Evolutionary conservation across 441 rosid species (phyloP), one percentile per base, ranked within the genome.

Genomic region (Macaranga tanarius): DNA sequence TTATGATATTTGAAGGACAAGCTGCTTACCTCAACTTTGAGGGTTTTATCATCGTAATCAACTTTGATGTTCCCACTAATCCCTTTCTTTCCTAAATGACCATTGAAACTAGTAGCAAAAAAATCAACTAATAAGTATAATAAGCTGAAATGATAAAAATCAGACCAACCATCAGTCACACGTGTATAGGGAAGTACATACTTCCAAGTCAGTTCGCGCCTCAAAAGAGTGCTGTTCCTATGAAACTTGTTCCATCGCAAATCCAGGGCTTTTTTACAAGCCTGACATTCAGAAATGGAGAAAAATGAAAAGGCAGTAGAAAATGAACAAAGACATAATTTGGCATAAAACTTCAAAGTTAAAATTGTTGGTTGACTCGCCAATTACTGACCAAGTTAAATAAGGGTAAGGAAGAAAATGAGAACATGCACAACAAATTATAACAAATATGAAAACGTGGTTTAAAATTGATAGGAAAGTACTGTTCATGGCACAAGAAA

Each of bases 61-160:
- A 95, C 86, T 74, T 86, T 83, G 82, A 90, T 86, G 52, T 79
- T 86, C 75, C 98, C 99, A n/a, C 97, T 92, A 52, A 93, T 85
- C 65, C 98, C 98, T 86, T 95, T 95, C 86, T 79, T 90, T 77
- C 96, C 88, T 81, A 95, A 78, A 79, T 93, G 95, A 75, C 84
- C 73, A 80, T 93, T 93, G 72, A 95, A 95, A 70, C 99, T 95
- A 76, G 51, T 70, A 47, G 79, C 67, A 26, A 42, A 70, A 52
- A 42, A 69, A 62, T 51, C 52, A 72, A 72, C 52, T 72, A 60
- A 69, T 74, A 59, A 22, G 20, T 19, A 48, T 62, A 73, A n/a
- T 70, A 57, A 50, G 52, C 45, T 60, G 54, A 77, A 73, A 72
- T 59, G 42, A 67, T n/a, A 67, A 71, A 42, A 72, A 73, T 45